These are phyloP conservation scores for Pseudogymnoascus sp. DNA, from an alignment of 2,329 filamentous ascomycete species.

Conservation along the genomic window DNA sequence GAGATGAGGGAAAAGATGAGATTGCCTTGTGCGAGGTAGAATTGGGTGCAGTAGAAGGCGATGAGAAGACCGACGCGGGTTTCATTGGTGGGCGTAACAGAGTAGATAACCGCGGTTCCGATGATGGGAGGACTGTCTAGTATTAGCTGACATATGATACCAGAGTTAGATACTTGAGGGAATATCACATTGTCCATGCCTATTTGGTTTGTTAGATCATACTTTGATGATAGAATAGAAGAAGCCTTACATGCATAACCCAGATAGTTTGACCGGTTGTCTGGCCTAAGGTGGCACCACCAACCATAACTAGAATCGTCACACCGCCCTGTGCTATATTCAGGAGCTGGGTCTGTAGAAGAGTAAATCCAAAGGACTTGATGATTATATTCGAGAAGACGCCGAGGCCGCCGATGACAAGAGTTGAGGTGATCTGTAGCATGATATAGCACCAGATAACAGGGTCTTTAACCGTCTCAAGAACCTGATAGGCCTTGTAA, in stretches of 20 bases:
- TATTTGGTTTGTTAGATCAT: neutral
- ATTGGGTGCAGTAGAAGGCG: conserved; percentile 26
- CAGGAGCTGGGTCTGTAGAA: conserved; percentile 24
- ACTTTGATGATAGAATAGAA: neutral
- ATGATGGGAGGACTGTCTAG: conserved; percentile 17
- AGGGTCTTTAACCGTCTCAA: conserved; percentile 30
- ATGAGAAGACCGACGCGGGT: conserved; percentile 22
- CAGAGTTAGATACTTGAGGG: neutral
- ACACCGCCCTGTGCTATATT: conserved; percentile 25
- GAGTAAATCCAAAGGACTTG: conserved; percentile 23
- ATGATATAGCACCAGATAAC: conserved; percentile 21
- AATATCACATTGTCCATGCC: conserved; percentile 11
- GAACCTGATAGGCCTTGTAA: conserved; percentile 31
- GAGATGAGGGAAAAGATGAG: conserved; percentile 45
- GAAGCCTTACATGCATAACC: conserved; percentile 17
- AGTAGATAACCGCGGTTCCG: conserved; percentile 21
- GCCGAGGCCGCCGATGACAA: conserved; percentile 30
- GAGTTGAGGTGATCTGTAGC: conserved; percentile 21
- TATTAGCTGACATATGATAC: neutral
- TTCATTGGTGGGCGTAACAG: conserved; percentile 15
- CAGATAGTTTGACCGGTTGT: conserved; percentile 18
- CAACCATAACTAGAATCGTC: conserved; percentile 22
- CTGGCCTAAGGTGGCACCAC: conserved; percentile 18
- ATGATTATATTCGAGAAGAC: conserved; percentile 31
- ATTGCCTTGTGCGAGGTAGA: conserved; percentile 19